phyloP scores from a whole-genome alignment of 73 alveolate genomes.

The Tetrahymena malaccensis region DNA sequence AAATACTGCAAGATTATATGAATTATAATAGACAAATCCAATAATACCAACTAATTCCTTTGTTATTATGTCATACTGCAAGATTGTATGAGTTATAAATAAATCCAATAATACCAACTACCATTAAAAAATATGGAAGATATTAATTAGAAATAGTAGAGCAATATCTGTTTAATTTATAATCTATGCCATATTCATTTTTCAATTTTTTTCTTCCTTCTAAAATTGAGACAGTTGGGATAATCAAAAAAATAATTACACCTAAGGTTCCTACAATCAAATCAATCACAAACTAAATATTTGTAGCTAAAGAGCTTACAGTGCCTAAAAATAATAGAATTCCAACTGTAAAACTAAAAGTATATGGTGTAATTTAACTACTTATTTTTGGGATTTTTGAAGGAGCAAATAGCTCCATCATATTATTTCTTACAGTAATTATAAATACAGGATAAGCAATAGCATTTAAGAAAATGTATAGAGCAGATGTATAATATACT shows the following conservation, averaged over 20 bases:
- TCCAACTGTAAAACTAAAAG: not conserved
- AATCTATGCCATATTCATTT: not conserved
- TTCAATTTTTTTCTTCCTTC: not conserved
- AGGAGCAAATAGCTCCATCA: not conserved
- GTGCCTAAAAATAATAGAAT: not conserved
- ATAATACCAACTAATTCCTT: no score
- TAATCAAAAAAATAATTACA: not conserved
- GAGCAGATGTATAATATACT: not conserved
- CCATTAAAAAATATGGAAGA: not conserved
- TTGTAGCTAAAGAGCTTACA: not conserved
- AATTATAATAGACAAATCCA: no score
- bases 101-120: not conserved
- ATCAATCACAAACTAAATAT: not conserved
- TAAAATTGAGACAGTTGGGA: not conserved
- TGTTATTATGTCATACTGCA: not conserved
- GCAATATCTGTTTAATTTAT: not conserved
- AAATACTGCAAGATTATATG: no score
- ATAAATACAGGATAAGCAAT: not conserved
- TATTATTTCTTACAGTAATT: not conserved
- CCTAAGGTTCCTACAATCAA: not conserved
- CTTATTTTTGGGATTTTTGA: not conserved
- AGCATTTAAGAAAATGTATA: not conserved
- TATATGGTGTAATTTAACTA: not conserved
- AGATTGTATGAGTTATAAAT: not conserved
- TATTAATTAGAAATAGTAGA: not conserved